Conservation (phyloP, 2,329 filamentous ascomycete species). For the Neoarthrinium moseri region DNA sequence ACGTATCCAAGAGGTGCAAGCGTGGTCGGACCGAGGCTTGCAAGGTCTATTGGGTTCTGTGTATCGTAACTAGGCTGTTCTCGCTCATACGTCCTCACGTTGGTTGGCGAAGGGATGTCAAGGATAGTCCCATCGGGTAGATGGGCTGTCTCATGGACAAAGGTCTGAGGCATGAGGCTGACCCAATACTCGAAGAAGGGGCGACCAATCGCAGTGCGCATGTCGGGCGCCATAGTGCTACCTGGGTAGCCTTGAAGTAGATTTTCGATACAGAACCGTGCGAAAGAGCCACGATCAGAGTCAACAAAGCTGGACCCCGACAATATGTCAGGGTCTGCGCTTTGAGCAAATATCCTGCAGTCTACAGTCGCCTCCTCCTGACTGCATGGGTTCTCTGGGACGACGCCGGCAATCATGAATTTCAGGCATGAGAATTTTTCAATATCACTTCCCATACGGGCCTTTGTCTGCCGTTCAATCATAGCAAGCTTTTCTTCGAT, state of each 20-base stretch:
- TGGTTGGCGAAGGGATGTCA: constrained; percentile 18
- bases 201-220: constrained; percentile 21
- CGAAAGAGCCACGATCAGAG: constrained; percentile 26
- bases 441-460: constrained; percentile 25
- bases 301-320: constrained; percentile 22
- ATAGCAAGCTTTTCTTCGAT: constrained; percentile 12
- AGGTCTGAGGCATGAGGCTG: constrained; percentile 21
- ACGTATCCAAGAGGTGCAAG: constrained; percentile 28
- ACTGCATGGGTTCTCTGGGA: constrained; percentile 23
- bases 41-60: constrained; percentile 13
- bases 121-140: constrained; percentile 16
- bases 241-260: constrained; percentile 23
- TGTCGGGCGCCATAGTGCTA: constrained; percentile 21
- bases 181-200: constrained; percentile 24
- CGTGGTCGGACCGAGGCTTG: constrained; percentile 20
- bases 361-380: constrained; percentile 34
- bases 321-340: constrained; percentile 27
- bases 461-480: constrained; percentile 26
- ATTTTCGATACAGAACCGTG: constrained; percentile 28
- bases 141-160: constrained; percentile 18
- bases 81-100: constrained; percentile 14
- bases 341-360: constrained; percentile 36
- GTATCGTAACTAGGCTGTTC: constrained; percentile 20
- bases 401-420: constrained; percentile 29
- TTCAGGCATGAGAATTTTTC: constrained; percentile 22